phyloP scores from a whole-genome alignment of 345 rosid species.

The Erodium maritimum region DNA sequence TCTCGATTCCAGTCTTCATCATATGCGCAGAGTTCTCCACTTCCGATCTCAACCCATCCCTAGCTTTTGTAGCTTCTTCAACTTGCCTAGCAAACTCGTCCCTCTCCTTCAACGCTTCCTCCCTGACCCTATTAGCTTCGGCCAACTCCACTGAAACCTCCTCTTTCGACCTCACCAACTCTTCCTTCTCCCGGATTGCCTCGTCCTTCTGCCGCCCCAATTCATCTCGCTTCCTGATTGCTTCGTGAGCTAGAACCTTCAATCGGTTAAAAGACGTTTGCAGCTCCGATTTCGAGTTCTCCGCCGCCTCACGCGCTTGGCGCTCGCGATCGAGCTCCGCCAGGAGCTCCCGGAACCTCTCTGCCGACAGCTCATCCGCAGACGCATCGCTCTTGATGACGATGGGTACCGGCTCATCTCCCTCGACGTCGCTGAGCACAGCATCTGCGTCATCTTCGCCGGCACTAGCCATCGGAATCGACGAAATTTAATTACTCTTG shows the following conservation, averaged over 20 bases:
- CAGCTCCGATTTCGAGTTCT: conserved; percentile 60
- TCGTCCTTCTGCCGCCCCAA: conserved; percentile 61
- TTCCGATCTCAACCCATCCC: conserved; percentile 59
- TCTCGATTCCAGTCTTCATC: conserved; percentile 87
- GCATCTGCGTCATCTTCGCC: conserved; percentile 58
- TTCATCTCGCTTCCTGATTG: conserved; percentile 78
- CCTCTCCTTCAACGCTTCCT: conserved; percentile 37
- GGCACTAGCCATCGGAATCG: conserved; percentile 34
- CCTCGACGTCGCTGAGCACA: conserved; percentile 84
- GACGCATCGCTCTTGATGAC: conserved; percentile 26
- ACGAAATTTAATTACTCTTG: neutral
- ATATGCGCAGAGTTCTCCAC: conserved; percentile 76
- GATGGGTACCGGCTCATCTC: conserved; percentile 51
- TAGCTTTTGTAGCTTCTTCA: conserved; percentile 44
- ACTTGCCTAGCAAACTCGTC: conserved; percentile 47
- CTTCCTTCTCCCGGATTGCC: conserved; percentile 61
- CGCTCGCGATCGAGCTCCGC: conserved; percentile 87
- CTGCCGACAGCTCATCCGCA: conserved; percentile 33
- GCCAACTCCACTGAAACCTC: conserved; percentile 33
- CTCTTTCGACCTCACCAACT: conserved; percentile 33
- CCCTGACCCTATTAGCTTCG: conserved; percentile 35
- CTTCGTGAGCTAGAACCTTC: conserved; percentile 73
- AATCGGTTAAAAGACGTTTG: conserved; percentile 50
- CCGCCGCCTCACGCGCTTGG: conserved; percentile 67
- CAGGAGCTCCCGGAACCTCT: conserved; percentile 45